Conservation (phyloP, 768 basidiomycete species). For the Mycena vulgaris region DNA sequence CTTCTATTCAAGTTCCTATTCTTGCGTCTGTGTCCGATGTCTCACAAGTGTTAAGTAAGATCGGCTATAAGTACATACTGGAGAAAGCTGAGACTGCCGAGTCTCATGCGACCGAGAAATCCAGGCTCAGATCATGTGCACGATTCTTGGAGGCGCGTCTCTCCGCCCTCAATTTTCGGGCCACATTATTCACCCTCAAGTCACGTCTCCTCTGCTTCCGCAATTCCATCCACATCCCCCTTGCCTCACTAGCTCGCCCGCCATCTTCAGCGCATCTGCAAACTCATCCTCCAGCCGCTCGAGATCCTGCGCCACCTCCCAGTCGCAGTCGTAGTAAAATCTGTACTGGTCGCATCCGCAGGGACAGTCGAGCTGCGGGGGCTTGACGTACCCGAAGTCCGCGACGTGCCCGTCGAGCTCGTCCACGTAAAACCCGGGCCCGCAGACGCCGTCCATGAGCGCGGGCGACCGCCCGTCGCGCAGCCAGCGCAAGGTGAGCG, state of each 20-base stretch:
- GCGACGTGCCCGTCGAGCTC: neutral
- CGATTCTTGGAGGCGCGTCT: neutral
- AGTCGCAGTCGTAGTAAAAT: neutral
- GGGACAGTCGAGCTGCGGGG: neutral
- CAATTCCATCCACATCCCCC: neutral
- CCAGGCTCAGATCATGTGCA: neutral
- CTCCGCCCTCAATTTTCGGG: neutral
- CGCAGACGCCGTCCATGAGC: constrained; percentile 1
- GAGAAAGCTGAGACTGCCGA: no score
- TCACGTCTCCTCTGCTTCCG: neutral
- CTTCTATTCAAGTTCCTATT: no score
- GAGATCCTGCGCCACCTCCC: neutral
- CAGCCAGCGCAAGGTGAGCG: neutral
- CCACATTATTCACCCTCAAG: neutral
- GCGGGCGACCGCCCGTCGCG: neutral
- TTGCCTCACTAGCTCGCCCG: neutral
- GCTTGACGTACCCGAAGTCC: constrained; percentile 3
- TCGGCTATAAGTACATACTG: no score
- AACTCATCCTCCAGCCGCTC: neutral
- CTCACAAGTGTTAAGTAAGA: no score
- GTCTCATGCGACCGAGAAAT: neutral
- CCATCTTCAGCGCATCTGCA: neutral
- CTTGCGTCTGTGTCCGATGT: no score
- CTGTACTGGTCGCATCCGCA: neutral
- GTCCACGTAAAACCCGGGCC: neutral